Percentiles rank a stretch among this genome's conserved stretches.
Evolutionary conservation across 257 asterid genomes (phyloP).

Genomic region (Gardenia jasminoides): DNA sequence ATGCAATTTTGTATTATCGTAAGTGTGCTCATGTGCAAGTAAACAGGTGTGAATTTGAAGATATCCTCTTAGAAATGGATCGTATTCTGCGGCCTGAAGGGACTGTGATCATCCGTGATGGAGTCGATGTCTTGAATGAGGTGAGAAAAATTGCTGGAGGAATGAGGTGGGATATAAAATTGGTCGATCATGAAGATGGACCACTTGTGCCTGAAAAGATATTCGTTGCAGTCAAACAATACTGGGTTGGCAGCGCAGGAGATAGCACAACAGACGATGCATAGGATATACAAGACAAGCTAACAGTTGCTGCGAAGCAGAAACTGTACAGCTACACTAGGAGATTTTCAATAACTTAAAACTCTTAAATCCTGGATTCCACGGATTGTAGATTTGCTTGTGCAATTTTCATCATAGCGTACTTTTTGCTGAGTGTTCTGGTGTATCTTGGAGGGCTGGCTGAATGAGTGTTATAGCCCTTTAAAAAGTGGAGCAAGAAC

Average conservation of each 20-base stretch:
- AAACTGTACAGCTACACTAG: neutral
- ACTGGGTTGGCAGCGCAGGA: slow-evolving; percentile 52
- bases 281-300: slow-evolving; percentile 19
- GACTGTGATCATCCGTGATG: slow-evolving; percentile 63
- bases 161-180: slow-evolving; percentile 76
- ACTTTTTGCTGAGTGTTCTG: neutral
- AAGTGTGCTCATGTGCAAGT: neutral
- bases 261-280: slow-evolving; percentile 38
- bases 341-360: neutral
- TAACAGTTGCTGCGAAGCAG: neutral
- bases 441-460: slow-evolving; percentile 8
- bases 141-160: slow-evolving; percentile 66
- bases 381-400: neutral
- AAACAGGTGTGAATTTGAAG: slow-evolving; percentile 78
- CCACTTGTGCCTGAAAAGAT: slow-evolving; percentile 88
- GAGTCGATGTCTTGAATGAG: slow-evolving; percentile 67
- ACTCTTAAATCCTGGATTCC: slow-evolving; percentile 1
- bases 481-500: neutral
- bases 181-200: slow-evolving; percentile 89
- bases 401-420: slow-evolving; percentile 1
- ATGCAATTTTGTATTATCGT: neutral
- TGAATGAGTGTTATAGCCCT: slow-evolving; percentile 12
- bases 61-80: slow-evolving; percentile 87
- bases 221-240: slow-evolving; percentile 65
- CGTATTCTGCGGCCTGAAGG: slow-evolving; percentile 89